These are phyloP conservation scores for Vigna nakashimae DNA, from an alignment of 306 rosid species.

Conservation along the genomic window DNA sequence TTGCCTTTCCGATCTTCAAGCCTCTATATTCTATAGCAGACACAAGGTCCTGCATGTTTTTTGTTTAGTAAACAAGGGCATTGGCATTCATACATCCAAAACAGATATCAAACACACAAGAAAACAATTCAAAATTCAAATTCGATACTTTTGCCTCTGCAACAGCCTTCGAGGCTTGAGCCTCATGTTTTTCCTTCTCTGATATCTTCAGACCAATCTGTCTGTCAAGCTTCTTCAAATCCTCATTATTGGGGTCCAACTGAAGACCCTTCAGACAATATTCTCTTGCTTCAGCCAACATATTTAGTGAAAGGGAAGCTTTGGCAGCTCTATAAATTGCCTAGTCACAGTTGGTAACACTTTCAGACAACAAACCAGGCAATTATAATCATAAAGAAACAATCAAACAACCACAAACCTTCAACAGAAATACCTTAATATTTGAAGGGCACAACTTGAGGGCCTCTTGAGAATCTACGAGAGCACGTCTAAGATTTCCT, in stretches of 20 bases:
- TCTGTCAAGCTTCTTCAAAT: constrained; percentile 66
- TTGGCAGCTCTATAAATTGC: constrained; percentile 87
- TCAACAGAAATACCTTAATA: constrained; percentile 63
- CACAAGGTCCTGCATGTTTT: constrained; percentile 66
- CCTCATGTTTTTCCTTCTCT: constrained; percentile 74
- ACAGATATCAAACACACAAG: constrained; percentile 16
- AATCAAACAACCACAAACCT: background rate
- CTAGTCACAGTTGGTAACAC: constrained; percentile 51
- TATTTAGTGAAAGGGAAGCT: constrained; percentile 73
- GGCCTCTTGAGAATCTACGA: constrained; percentile 80
- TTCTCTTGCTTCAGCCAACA: constrained; percentile 72
- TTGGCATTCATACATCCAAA: constrained; percentile 39
- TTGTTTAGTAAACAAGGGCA: constrained; percentile 37
- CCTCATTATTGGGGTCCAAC: constrained; percentile 75
- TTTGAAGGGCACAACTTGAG: constrained; percentile 67
- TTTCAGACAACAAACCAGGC: constrained; percentile 36
- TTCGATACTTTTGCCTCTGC: constrained; percentile 68
- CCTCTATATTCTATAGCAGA: constrained; percentile 72
- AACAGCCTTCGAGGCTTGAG: constrained; percentile 70
- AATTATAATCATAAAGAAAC: constrained; percentile 22
- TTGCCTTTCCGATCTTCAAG: constrained; percentile 77
- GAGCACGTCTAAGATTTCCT: constrained; percentile 84
- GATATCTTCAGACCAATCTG: constrained; percentile 65
- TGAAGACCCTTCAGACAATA: constrained; percentile 69
- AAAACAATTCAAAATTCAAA: constrained; percentile 24